Conservation (phyloP, 2,329 filamentous ascomycete species). For the Neofusicoccum parvum region DNA sequence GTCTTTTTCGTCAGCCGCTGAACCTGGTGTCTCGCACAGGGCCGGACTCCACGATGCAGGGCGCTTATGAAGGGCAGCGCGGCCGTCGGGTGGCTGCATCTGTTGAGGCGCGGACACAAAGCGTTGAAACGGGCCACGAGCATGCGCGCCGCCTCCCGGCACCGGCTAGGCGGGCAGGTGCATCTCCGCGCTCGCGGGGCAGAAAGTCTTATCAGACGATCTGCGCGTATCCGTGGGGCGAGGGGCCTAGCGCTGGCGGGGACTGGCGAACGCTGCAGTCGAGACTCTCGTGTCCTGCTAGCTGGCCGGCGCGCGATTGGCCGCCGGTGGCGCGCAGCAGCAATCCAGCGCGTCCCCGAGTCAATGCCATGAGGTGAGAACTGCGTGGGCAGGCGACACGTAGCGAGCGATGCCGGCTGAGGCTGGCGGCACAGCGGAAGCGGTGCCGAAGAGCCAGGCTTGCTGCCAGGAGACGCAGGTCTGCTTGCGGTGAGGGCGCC, state of each 20-base stretch:
- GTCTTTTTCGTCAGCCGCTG: not conserved
- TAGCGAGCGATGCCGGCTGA: not conserved
- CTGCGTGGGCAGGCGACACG: not conserved
- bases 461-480: not conserved
- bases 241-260: slow-evolving; percentile 1
- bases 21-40: not conserved
- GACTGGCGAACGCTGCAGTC: not conserved
- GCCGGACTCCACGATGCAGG: not conserved
- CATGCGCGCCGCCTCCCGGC: slow-evolving; percentile 3
- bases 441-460: not conserved
- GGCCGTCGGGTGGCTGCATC: not conserved
- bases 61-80: not conserved
- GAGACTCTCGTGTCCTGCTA: not conserved
- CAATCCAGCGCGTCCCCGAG: not conserved
- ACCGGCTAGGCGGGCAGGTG: not conserved
- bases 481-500: slow-evolving; percentile 7
- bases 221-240: slow-evolving; percentile 18
- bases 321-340: not conserved
- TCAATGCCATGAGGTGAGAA: slow-evolving; percentile 9
- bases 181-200: slow-evolving; percentile 2
- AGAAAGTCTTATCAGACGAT: slow-evolving; percentile 9
- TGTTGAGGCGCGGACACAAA: slow-evolving; percentile 7
- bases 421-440: not conserved
- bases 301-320: slow-evolving; percentile 3
- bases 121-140: not conserved